Evolutionary conservation across 2,329 filamentous ascomycete species (phyloP), one percentile per base, ranked within the genome.

Genomic region (Paraconiothyrium brasiliense): DNA sequence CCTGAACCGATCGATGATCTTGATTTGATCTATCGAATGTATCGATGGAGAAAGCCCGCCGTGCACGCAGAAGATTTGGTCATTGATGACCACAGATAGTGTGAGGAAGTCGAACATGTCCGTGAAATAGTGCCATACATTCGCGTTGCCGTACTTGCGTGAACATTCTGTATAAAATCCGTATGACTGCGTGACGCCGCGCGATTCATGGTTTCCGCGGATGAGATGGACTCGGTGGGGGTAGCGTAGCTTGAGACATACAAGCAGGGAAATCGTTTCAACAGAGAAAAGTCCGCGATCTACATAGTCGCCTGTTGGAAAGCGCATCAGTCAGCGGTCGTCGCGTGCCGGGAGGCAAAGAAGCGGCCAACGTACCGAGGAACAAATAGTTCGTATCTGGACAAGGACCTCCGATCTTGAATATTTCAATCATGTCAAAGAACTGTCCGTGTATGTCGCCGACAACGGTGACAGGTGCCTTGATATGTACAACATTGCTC

Each of bases 61-160:
- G 79, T 99, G 95, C 7, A 99, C 95, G 79, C 95, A 99, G 79
- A 99, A 99, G 69, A 99, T 99, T 79, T 98, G 92, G 79, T 99
- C 92, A 78, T 98, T 97, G 77, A 99, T 99, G 66, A 99, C 94
- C 63, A 98, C 96, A 72, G 92, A 97, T 60, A 99, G 84, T 8
- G 94, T 98, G 66, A 99, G 85, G 79, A 97, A 99, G 82, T 99
- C 95, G 81, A 99, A 99, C 94, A 99, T 98, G 82, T 99, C 95
- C 68, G 95, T 99, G 78, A 99, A 99, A 79, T 98, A 95, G 80
- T 99, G 95, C 95, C 95, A 99, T 24, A 99, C 95, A 73, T 95
- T 97, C 66, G 95, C 93, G 76, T 97, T 98, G 77, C 95, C 95
- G 80, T 99, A 99, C 81, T 99, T 99, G 70, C 95, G 90, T 22